phyloP scores from a whole-genome alignment of 352 stramenopile species.

The Phytophthora crassamura region DNA sequence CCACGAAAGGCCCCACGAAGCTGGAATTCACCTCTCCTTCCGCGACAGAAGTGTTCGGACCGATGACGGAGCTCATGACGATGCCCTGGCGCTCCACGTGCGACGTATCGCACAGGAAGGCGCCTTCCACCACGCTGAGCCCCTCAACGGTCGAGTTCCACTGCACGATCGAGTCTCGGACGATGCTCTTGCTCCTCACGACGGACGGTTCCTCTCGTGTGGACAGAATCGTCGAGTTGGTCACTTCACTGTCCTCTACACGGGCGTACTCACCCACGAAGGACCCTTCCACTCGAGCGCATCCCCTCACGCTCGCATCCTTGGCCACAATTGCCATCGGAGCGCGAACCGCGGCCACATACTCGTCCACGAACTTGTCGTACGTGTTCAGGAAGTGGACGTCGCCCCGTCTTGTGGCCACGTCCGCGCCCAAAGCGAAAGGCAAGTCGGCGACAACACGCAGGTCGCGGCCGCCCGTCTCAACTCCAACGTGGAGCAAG shows the following conservation, averaged over 20 bases:
- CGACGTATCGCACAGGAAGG: slow-evolving; percentile 82
- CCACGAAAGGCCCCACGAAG: slow-evolving; percentile 94
- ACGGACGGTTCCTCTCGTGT: slow-evolving; percentile 48
- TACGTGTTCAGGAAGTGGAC: slow-evolving; percentile 49
- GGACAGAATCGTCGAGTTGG: slow-evolving; percentile 74
- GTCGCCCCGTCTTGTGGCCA: slow-evolving; percentile 57
- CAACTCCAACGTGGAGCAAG: slow-evolving; percentile 80
- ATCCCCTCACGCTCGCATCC: slow-evolving; percentile 66
- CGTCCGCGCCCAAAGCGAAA: slow-evolving; percentile 56
- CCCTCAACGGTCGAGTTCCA: slow-evolving; percentile 72
- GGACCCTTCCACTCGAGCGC: slow-evolving; percentile 57
- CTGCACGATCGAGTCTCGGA: slow-evolving; percentile 73
- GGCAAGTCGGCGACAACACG: slow-evolving; percentile 75
- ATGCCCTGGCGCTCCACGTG: slow-evolving; percentile 85
- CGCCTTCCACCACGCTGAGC: slow-evolving; percentile 66
- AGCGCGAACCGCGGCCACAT: slow-evolving; percentile 49
- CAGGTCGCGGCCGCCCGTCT: slow-evolving; percentile 80
- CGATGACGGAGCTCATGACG: slow-evolving; percentile 88
- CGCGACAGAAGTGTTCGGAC: slow-evolving; percentile 85
- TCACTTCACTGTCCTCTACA: slow-evolving; percentile 69
- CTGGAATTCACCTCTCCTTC: slow-evolving; percentile 92
- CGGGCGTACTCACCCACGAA: slow-evolving; percentile 74
- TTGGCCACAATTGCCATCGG: slow-evolving; percentile 60
- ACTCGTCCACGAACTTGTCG: slow-evolving; percentile 57
- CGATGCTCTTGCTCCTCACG: slow-evolving; percentile 66